phyloP scores from a whole-genome alignment of 352 stramenopile genomes.

The Pythium brassicae region DNA sequence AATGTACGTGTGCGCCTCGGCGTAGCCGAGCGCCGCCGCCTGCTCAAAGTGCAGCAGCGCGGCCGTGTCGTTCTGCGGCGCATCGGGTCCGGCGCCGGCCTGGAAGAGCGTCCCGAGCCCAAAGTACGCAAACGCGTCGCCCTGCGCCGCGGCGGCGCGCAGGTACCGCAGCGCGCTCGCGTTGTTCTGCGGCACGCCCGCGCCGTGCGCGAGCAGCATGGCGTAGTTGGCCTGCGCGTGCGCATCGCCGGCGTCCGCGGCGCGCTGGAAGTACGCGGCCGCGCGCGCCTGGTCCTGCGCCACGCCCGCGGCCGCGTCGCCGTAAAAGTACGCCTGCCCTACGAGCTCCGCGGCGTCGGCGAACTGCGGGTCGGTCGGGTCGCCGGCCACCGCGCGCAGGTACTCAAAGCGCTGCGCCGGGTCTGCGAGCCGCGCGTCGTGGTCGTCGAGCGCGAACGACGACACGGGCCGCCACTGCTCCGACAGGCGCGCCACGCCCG shows the following conservation, averaged over 20 bases:
- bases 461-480: constrained; percentile 29
- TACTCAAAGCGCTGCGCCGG: constrained; percentile 57
- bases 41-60: constrained; percentile 60
- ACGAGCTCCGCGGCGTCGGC: constrained; percentile 55
- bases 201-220: constrained; percentile 66
- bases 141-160: constrained; percentile 41
- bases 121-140: constrained; percentile 59
- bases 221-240: constrained; percentile 66
- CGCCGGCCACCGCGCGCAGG: constrained; percentile 51
- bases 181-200: constrained; percentile 56
- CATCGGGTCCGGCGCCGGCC: constrained; percentile 27
- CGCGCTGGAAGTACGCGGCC: constrained; percentile 56
- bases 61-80: constrained; percentile 53
- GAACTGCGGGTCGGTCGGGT: constrained; percentile 58
- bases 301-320: constrained; percentile 53
- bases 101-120: constrained; percentile 65
- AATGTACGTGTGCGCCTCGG: constrained; percentile 67
- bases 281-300: constrained; percentile 40
- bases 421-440: constrained; percentile 24
- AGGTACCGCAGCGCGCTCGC: constrained; percentile 61
- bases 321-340: constrained; percentile 71
- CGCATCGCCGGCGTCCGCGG: constrained; percentile 58
- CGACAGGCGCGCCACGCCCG: constrained; percentile 41
- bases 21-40: constrained; percentile 48
- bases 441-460: constrained; percentile 20